Evolutionary conservation across 768 basidiomycete genomes (phyloP), one percentile per base, ranked within the genome.

Genomic region (Termitomyces sp.): DNA sequence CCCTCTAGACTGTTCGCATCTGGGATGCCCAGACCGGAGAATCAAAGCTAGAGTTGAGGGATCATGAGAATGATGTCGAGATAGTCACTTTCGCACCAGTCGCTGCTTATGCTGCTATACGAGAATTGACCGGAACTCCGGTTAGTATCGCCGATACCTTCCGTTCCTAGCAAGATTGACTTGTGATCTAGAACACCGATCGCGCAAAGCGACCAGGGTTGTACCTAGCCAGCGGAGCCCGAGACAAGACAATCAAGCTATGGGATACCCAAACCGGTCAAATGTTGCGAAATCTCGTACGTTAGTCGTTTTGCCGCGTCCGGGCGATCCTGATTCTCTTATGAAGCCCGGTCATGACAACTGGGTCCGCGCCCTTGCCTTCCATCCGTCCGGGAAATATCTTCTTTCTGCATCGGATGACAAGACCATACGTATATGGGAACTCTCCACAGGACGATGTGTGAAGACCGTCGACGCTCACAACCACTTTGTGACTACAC

Each of bases 331-430:
- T 61, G 28, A 38, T 57, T 52, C 32, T n/a, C 32, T 40, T 35
- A 18, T 40, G 16, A 68, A 89, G 85, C 79, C 83, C 40, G 90
- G 90, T 13, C 90, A 96, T 69, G 92, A 95, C 73, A 93, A 94
- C 67, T 96, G 94, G 94, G 81, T 96, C 55, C 86, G 92, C 59
- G 90, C 88, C 0, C 79, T 96, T 48, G 86, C 90, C 18, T 96
- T 96, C 78, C 94, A 96, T 74, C 94, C 94, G 0, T 85, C 85
- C 11, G 94, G 94, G 16, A 95, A 95, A 73, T 90, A 86, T 71
- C 84, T 96, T 13, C 80, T 96, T n/a, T 94, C 93, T 9, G 92
- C 90, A 4, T 91, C 92, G 13, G 94, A 96, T 72, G 94, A 96
- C 79, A 92, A 94, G 75, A 92, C 92, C 11, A 85, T 96, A 66